phyloP scores from a whole-genome alignment of 2,329 filamentous ascomycete genomes.

The Exophiala spinifera region DNA sequence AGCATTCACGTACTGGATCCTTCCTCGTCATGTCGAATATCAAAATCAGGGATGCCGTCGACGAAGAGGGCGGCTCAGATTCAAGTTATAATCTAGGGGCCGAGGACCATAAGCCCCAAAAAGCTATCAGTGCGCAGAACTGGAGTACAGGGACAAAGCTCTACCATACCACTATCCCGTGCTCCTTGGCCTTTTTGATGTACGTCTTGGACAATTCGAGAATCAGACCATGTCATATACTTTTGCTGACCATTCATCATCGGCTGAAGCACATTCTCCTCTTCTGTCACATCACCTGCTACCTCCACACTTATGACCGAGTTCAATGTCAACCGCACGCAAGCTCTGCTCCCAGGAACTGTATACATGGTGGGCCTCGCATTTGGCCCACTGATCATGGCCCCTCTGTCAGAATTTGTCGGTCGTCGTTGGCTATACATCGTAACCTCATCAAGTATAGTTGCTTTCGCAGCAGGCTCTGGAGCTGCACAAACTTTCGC shows the following conservation, averaged over 20 bases:
- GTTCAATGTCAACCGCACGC: conserved; percentile 19
- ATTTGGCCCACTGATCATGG: conserved; percentile 35
- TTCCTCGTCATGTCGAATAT: neutral
- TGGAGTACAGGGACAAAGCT: conserved; percentile 20
- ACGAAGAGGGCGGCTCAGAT: neutral
- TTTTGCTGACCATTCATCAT: conserved; percentile 8
- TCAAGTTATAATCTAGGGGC: neutral
- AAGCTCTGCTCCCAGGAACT: conserved; percentile 33
- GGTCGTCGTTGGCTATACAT: conserved; percentile 36
- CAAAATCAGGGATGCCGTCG: neutral
- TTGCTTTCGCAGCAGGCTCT: conserved; percentile 35
- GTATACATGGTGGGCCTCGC: conserved; percentile 37
- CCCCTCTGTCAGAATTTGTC: conserved; percentile 36
- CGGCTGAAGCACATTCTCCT: conserved; percentile 8
- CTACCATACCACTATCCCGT: conserved; percentile 23
- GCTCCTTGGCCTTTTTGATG: conserved; percentile 23
- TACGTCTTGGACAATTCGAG: conserved; percentile 12
- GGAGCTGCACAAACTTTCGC: conserved; percentile 60
- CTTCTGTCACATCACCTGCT: conserved; percentile 33
- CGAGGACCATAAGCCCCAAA: neutral
- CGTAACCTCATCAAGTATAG: conserved; percentile 33
- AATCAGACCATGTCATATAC: neutral
- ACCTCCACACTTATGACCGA: conserved; percentile 54
- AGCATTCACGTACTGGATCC: neutral
- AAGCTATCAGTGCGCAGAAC: conserved; percentile 17